These are phyloP conservation scores for Novymonas esmeraldas DNA, from an alignment of 208 protist species.

Conservation along the genomic window DNA sequence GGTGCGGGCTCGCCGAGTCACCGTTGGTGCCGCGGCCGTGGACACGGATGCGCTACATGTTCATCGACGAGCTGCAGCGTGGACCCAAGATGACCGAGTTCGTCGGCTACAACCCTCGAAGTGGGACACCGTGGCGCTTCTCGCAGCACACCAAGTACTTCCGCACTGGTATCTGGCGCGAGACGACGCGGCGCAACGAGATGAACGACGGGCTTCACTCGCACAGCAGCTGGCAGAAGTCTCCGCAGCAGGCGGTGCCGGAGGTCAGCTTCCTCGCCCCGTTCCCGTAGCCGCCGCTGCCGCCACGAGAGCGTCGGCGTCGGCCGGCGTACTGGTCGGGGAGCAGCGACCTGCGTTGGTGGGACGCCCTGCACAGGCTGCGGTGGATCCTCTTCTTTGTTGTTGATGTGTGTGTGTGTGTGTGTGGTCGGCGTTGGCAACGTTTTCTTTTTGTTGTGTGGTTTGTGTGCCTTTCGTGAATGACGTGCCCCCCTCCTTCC, in stretches of 20 bases:
- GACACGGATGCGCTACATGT: slow-evolving; percentile 89
- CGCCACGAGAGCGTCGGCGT: no score
- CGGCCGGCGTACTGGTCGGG: no score
- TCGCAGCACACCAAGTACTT: slow-evolving; percentile 90
- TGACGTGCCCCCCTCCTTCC: neutral
- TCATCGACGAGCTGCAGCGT: slow-evolving; percentile 91
- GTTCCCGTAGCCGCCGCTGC: slow-evolving; percentile 43
- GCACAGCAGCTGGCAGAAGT: slow-evolving; percentile 92
- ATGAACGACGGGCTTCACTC: slow-evolving; percentile 88
- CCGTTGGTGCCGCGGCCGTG: slow-evolving; percentile 84
- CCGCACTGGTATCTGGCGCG: slow-evolving; percentile 83
- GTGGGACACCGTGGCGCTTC: slow-evolving; percentile 86
- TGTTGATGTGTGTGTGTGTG: neutral
- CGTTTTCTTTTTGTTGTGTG: neutral
- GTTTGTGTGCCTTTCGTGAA: neutral
- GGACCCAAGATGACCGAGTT: slow-evolving; percentile 87
- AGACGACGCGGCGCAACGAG: slow-evolving; percentile 86
- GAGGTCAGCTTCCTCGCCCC: slow-evolving; percentile 83
- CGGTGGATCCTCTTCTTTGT: neutral
- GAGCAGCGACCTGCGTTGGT: no score
- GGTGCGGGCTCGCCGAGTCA: slow-evolving; percentile 79
- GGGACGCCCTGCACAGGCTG: no score
- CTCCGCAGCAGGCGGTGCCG: slow-evolving; percentile 87
- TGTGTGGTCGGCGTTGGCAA: neutral
- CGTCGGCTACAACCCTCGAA: slow-evolving; percentile 89